Conservation (phyloP, 2,329 filamentous ascomycete genomes). For the Botrytis hyacinthi region DNA sequence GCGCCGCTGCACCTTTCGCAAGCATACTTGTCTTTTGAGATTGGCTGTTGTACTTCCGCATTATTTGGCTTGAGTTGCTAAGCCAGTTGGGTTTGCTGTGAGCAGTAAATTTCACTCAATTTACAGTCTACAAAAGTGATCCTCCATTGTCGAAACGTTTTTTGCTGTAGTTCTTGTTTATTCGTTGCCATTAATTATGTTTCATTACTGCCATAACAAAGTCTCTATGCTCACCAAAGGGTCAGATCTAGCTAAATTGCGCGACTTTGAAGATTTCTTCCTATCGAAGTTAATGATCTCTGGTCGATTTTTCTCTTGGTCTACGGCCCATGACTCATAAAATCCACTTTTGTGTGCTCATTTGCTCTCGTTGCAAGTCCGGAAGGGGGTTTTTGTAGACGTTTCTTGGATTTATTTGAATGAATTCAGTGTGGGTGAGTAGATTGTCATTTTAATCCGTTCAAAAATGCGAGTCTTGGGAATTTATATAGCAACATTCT, state of each 20-base stretch:
- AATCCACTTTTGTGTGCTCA: neutral
- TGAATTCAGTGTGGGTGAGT: no score
- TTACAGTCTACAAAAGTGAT: neutral
- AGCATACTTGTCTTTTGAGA: neutral
- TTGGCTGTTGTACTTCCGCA: accelerated
- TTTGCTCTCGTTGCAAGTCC: neutral
- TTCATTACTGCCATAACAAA: neutral
- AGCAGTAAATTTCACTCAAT: no score
- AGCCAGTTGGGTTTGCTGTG: accelerated
- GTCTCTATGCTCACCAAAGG: no score
- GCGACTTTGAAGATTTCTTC: no score
- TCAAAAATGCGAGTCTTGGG: no score
- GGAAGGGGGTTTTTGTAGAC: neutral
- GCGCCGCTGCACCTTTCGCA: no score
- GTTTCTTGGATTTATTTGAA: neutral
- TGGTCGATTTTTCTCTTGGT: neutral
- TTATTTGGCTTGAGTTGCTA: neutral
- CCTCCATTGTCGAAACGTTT: accelerated
- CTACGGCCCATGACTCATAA: no score
- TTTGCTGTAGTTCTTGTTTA: no score
- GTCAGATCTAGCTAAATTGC: no score
- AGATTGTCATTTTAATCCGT: neutral
- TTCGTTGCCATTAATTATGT: neutral
- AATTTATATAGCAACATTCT: no score
- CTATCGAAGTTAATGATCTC: accelerated